Conservation (phyloP, 371 early-diverging fungal species). For the Mucor lusitanicus region DNA sequence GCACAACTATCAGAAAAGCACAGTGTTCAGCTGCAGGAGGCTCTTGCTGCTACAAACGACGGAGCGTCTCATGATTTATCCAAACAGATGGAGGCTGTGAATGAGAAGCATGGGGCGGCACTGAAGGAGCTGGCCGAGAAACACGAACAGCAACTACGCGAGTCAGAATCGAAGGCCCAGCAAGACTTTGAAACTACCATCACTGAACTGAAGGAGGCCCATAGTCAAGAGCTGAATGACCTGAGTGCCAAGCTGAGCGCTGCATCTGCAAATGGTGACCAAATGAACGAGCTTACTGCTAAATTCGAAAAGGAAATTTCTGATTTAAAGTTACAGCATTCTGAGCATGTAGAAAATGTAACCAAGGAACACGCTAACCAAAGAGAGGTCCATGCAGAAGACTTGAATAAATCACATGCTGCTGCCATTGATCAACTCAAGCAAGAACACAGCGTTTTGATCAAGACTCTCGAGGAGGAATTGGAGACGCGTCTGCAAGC, state of each 20-base stretch:
- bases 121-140: constrained; percentile 3
- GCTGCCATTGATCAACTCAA: constrained; percentile 13
- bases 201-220: constrained; percentile 1
- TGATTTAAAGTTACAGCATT: constrained; percentile 30
- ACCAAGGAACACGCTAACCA: constrained; percentile 18
- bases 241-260: background rate
- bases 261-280: background rate
- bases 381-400: constrained; percentile 3
- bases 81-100: background rate
- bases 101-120: background rate
- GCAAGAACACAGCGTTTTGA: constrained; percentile 6
- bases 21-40: background rate
- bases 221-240: constrained; percentile 7
- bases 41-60: background rate
- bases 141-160: background rate
- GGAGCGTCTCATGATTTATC: background rate
- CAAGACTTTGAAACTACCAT: background rate
- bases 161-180: background rate
- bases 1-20: constrained; percentile 11
- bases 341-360: constrained; percentile 18
- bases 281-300: background rate
- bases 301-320: constrained; percentile 17
- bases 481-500: background rate
- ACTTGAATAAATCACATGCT: constrained; percentile 5
- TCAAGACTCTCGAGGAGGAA: constrained; percentile 2